A percentile compares a stretch with the other conserved stretches of the same genome.
These are phyloP conservation scores for Eutreptiella sp. DNA, from an alignment of 208 protist species.

Conservation along the genomic window DNA sequence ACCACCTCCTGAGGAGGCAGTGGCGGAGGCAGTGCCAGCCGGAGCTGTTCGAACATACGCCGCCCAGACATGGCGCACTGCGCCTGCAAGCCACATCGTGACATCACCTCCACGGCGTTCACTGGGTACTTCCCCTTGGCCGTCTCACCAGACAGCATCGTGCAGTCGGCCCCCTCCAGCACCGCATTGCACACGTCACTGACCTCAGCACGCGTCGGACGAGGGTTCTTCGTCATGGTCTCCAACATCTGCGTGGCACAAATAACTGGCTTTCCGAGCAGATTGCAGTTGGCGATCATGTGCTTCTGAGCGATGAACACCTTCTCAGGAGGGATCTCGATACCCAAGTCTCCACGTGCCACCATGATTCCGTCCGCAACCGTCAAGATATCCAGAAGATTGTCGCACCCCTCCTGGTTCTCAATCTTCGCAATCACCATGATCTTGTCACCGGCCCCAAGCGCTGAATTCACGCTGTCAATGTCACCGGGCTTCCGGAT, in stretches of 20 bases:
- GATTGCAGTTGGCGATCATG: constrained; percentile 96
- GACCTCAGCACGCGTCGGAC: constrained; percentile 82
- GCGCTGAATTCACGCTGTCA: too few species aligned
- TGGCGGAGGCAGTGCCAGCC: not conserved
- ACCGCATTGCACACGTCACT: constrained; percentile 77
- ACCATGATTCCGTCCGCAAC: constrained; percentile 98
- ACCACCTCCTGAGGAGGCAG: constrained; percentile 34
- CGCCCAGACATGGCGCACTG: not conserved
- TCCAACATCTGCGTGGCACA: constrained; percentile 93
- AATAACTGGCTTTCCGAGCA: constrained; percentile 95
- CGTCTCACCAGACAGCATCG: constrained; percentile 86
- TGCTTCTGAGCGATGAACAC: constrained; percentile 97
- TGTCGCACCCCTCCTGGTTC: constrained; percentile 93
- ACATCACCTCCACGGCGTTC: constrained; percentile 64
- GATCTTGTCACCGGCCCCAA: constrained; percentile 78
- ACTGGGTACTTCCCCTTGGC: constrained; percentile 69
- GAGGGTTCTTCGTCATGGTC: constrained; percentile 57
- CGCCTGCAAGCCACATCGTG: constrained; percentile 32
- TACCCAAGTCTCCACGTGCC: constrained; percentile 95
- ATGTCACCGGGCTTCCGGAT: constrained; percentile 62
- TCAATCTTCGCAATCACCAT: constrained; percentile 99
- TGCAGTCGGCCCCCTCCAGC: constrained; percentile 78
- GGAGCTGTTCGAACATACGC: constrained; percentile 2
- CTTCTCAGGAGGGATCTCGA: constrained; percentile 96
- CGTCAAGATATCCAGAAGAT: constrained; percentile 96